Conservation (phyloP, 208 protist species). For the Leishmania major region DNA sequence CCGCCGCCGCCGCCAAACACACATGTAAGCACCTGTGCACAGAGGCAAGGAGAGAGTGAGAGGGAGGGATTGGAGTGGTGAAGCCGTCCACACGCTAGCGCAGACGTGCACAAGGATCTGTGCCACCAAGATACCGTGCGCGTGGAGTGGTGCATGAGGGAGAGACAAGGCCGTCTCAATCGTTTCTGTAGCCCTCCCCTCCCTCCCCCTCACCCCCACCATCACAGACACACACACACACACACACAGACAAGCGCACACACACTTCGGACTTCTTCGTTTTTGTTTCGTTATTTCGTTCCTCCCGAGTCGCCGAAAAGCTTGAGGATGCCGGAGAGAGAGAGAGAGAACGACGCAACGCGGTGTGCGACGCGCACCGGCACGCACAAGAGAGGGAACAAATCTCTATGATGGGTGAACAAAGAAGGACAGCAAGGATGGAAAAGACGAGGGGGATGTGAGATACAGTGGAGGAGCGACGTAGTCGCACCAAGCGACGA, state of each 20-base stretch:
- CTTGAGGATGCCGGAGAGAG: background rate
- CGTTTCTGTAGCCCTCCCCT: background rate
- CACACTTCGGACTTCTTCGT: background rate
- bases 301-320: background rate
- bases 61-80: background rate
- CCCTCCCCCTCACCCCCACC: background rate
- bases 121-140: background rate
- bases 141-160: background rate
- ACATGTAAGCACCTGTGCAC: too few relatives aligned
- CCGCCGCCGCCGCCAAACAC: background rate
- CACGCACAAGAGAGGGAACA: background rate
- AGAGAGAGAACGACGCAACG: background rate
- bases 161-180: background rate
- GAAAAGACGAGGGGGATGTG: background rate
- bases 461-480: background rate
- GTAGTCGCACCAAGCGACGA: background rate
- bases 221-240: background rate
- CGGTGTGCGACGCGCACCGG: background rate
- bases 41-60: too few relatives aligned
- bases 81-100: background rate
- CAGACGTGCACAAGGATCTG: background rate
- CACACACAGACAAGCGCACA: too few relatives aligned
- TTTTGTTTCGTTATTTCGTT: background rate
- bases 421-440: background rate
- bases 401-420: background rate